A percentile compares a stretch with the other conserved stretches of the same genome.
Conservation (phyloP, 352 stramenopile genomes). For the Globisporangium mamillatum region DNA sequence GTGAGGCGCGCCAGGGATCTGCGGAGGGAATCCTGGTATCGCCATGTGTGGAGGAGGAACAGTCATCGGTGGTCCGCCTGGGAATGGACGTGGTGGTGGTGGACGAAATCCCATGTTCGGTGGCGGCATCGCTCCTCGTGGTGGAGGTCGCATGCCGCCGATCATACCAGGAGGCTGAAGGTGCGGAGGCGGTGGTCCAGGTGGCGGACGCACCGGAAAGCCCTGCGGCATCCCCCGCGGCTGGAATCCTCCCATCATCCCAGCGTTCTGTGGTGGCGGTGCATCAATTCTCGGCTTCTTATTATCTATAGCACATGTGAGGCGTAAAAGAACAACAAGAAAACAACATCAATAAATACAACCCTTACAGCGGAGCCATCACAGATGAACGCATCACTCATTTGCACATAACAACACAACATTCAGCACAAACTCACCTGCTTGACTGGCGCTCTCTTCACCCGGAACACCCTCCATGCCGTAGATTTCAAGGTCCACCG, state of each 20-base stretch:
- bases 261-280: neutral
- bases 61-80: slow-evolving; percentile 32
- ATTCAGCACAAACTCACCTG: slow-evolving; percentile 22
- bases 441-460: slow-evolving; percentile 22
- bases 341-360: neutral
- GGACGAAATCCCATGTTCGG: slow-evolving; percentile 23
- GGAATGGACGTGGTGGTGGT: slow-evolving; percentile 33
- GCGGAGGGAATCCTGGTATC: slow-evolving; percentile 17
- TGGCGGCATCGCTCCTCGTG: slow-evolving; percentile 15
- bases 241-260: slow-evolving; percentile 41
- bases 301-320: slow-evolving; percentile 11
- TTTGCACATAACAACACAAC: neutral
- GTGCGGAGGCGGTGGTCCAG: slow-evolving; percentile 37
- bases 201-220: slow-evolving; percentile 38
- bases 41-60: slow-evolving; percentile 8
- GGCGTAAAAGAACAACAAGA: neutral
- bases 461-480: slow-evolving; percentile 86
- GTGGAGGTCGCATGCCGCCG: slow-evolving; percentile 44
- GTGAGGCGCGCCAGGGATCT: slow-evolving; percentile 6
- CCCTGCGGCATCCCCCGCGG: slow-evolving; percentile 37
- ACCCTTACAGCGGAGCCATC: neutral
- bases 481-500: slow-evolving; percentile 85
- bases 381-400: neutral
- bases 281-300: slow-evolving; percentile 56
- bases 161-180: slow-evolving; percentile 47